Conservation (phyloP, 306 rosid genomes). For the Malus sylvestris region DNA sequence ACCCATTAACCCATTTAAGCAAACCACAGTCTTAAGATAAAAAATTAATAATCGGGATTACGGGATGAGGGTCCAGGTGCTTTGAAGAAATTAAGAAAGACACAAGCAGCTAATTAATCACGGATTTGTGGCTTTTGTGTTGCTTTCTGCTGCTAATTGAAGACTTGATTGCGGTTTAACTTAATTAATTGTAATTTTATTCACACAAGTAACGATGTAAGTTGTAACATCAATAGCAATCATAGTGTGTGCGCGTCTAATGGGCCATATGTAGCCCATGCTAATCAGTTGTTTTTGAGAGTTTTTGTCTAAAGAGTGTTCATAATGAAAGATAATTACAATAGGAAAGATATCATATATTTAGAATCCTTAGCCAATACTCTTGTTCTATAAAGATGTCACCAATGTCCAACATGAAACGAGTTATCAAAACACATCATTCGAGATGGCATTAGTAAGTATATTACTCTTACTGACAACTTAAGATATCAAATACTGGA, state of each 20-base stretch:
- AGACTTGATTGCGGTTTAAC: background rate
- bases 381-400: background rate
- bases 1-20: background rate
- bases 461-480: no score
- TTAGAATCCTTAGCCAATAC: background rate
- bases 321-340: background rate
- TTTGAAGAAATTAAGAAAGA: background rate
- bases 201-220: background rate
- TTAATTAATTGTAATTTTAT: background rate
- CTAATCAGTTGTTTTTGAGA: background rate
- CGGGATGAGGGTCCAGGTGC: background rate
- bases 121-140: conserved; percentile 7
- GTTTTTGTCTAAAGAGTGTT: background rate
- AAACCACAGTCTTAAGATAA: background rate
- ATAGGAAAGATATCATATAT: background rate
- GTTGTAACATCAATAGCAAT: background rate
- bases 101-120: background rate
- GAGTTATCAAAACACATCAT: background rate
- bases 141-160: background rate
- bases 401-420: background rate
- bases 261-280: background rate
- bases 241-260: background rate
- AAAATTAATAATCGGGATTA: background rate
- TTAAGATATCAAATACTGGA: no score
- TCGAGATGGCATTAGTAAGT: background rate